Conservation (phyloP, 2,329 filamentous ascomycete species). For the Stagonosporopsis cucurbitacearum region DNA sequence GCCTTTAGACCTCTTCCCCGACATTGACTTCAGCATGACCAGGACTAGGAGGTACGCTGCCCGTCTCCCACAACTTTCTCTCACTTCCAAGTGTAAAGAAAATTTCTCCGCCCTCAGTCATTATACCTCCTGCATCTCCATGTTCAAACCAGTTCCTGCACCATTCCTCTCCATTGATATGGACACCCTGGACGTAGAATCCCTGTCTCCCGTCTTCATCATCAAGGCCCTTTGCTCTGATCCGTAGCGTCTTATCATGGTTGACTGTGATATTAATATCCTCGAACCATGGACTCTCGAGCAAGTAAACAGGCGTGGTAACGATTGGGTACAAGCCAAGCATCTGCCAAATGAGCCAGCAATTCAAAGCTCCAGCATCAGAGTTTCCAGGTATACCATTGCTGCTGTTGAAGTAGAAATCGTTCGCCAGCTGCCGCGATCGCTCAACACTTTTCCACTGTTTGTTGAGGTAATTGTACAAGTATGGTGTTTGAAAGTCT, state of each 20-base stretch:
- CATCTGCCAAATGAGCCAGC: slow-evolving; percentile 60
- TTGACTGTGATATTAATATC: slow-evolving; percentile 48
- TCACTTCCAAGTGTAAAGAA: slow-evolving; percentile 39
- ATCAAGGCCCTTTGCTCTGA: slow-evolving; percentile 51
- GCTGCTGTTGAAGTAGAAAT: slow-evolving; percentile 50
- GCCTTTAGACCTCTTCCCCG: neutral
- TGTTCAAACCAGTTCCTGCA: slow-evolving; percentile 63
- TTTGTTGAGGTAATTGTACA: slow-evolving; percentile 53
- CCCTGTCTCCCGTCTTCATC: slow-evolving; percentile 53
- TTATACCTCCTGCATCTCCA: slow-evolving; percentile 51
- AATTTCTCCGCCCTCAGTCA: slow-evolving; percentile 46
- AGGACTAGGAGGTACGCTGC: slow-evolving; percentile 42
- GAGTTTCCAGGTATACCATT: slow-evolving; percentile 56
- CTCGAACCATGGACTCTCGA: slow-evolving; percentile 55
- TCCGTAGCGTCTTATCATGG: slow-evolving; percentile 51
- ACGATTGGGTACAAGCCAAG: slow-evolving; percentile 58
- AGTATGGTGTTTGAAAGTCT: slow-evolving; percentile 49
- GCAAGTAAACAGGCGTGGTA: slow-evolving; percentile 56
- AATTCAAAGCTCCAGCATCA: slow-evolving; percentile 57
- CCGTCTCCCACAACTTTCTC: slow-evolving; percentile 41
- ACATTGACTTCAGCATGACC: slow-evolving; percentile 41
- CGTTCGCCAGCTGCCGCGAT: slow-evolving; percentile 45
- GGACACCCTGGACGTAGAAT: slow-evolving; percentile 61
- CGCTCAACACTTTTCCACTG: slow-evolving; percentile 47
- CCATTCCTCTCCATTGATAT: slow-evolving; percentile 61